Conservation (phyloP, 2,329 filamentous ascomycete species). For the Xylaria sp. region DNA sequence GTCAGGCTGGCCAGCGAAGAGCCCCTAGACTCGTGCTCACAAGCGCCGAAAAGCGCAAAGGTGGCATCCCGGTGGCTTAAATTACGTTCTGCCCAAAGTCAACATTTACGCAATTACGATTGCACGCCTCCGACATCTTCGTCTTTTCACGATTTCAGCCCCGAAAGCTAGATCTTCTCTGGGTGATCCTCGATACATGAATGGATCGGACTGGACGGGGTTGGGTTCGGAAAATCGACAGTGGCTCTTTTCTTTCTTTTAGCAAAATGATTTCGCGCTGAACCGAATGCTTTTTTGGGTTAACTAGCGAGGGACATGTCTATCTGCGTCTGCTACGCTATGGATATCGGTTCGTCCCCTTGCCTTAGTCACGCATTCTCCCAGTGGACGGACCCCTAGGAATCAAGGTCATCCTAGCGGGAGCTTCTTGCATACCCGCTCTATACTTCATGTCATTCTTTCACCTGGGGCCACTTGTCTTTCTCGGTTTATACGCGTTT, state of each 20-base stretch:
- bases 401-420: slow-evolving; percentile 35
- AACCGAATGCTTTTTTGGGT: slow-evolving; percentile 37
- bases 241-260: slow-evolving; percentile 44
- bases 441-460: slow-evolving; percentile 49
- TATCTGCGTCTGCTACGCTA: slow-evolving; percentile 38
- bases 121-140: slow-evolving; percentile 48
- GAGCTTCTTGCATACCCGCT: slow-evolving; percentile 41
- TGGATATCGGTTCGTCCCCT: slow-evolving; percentile 30
- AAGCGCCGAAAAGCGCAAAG: slow-evolving; percentile 91
- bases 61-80: slow-evolving; percentile 53
- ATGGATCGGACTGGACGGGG: slow-evolving; percentile 45
- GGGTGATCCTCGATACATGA: slow-evolving; percentile 42
- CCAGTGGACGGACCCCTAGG: slow-evolving; percentile 42
- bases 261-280: slow-evolving; percentile 43
- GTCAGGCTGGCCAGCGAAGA: slow-evolving; percentile 75
- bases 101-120: slow-evolving; percentile 47
- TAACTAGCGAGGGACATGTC: slow-evolving; percentile 34
- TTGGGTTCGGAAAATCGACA: slow-evolving; percentile 43
- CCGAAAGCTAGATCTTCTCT: slow-evolving; percentile 48
- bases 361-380: slow-evolving; percentile 37
- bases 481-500: slow-evolving; percentile 46
- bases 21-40: slow-evolving; percentile 88
- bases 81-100: slow-evolving; percentile 29
- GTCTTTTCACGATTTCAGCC: slow-evolving; percentile 45
- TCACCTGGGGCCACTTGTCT: slow-evolving; percentile 39